These are phyloP conservation scores for Lactuca sativa DNA, from an alignment of 129 eudicot genomes.

Conservation along the genomic window DNA sequence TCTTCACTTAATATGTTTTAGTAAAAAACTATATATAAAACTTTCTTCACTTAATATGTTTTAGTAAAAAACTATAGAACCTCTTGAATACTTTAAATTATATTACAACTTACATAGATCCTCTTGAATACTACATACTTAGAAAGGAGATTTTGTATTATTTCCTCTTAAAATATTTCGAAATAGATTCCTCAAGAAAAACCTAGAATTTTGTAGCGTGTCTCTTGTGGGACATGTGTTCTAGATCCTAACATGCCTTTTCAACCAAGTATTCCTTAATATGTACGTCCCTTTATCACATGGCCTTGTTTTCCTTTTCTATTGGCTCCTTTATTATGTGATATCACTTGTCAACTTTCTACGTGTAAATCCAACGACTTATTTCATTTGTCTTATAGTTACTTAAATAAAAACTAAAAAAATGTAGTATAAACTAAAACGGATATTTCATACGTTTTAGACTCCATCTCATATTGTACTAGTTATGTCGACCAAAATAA, in stretches of 20 bases:
- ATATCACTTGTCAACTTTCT: neutral
- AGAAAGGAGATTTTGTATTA: neutral
- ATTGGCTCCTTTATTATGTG: slow-evolving; percentile 1
- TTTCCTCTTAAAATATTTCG: neutral
- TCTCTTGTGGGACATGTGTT: slow-evolving; percentile 4
- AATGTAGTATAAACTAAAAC: no score
- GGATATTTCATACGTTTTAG: neutral
- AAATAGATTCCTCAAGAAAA: neutral
- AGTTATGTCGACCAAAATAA: no score
- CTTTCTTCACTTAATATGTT: no score
- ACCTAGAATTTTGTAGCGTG: neutral
- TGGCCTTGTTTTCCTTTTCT: slow-evolving; percentile 15
- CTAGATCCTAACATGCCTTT: slow-evolving; percentile 8
- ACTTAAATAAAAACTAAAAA: neutral
- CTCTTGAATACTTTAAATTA: no score
- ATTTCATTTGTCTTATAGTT: neutral
- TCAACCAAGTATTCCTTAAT: neutral
- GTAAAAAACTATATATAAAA: no score
- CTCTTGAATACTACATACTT: no score
- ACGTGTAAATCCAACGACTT: neutral
- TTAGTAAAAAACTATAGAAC: no score
- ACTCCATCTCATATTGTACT: neutral
- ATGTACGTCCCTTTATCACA: slow-evolving; percentile 1
- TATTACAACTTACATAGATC: no score
- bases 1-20: no score